A percentile compares a stretch with the other conserved stretches of the same genome.
phyloP scores from a whole-genome alignment of 2,329 filamentous ascomycete genomes.

The Colletotrichum orchidophilum region DNA sequence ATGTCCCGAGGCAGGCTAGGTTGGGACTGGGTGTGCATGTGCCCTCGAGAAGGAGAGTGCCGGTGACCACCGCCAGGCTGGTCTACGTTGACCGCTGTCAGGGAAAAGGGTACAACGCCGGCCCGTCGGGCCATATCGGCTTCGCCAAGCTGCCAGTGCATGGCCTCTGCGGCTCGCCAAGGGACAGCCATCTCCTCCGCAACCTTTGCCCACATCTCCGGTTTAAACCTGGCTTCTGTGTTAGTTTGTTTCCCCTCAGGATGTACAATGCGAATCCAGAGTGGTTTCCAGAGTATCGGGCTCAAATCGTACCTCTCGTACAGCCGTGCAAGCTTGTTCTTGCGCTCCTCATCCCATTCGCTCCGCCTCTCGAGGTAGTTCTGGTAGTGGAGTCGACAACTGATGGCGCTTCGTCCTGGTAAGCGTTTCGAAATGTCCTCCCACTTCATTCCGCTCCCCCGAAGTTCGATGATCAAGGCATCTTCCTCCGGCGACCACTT shows the following conservation, averaged over 20 bases:
- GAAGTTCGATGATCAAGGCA: constrained; percentile 89
- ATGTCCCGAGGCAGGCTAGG: constrained; percentile 55
- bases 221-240: constrained; percentile 77
- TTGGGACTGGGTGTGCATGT: constrained; percentile 57
- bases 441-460: constrained; percentile 96
- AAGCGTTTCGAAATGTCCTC: constrained; percentile 95
- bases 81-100: constrained; percentile 66
- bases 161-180: constrained; percentile 94
- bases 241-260: constrained; percentile 14
- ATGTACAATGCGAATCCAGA: not conserved
- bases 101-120: constrained; percentile 83
- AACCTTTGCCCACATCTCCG: constrained; percentile 97
- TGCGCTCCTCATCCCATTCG: constrained; percentile 97
- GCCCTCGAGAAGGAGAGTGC: constrained; percentile 36
- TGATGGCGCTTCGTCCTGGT: constrained; percentile 91
- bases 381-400: constrained; percentile 93
- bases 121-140: constrained; percentile 93
- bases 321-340: constrained; percentile 92
- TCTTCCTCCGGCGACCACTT: constrained; percentile 98
- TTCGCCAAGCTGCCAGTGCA: constrained; percentile 98
- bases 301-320: constrained; percentile 87
- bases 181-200: constrained; percentile 95
- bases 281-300: not conserved
- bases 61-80: constrained; percentile 25
- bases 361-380: constrained; percentile 94